Evolutionary conservation across 129 eudicot genomes (phyloP).

Genomic region (Artemisia tridentata): DNA sequence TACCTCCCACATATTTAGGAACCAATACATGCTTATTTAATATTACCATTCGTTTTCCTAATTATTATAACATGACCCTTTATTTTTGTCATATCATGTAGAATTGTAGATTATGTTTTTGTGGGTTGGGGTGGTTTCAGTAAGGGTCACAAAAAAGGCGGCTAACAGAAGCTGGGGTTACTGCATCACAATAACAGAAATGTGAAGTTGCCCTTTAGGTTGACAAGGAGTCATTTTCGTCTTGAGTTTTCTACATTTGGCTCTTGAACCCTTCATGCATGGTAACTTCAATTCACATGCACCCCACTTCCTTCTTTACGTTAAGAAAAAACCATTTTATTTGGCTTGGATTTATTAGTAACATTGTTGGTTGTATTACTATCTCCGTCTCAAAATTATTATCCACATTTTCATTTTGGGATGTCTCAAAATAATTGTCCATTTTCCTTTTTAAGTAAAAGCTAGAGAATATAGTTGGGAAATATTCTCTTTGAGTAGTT

Average conservation of each 20-base stretch:
- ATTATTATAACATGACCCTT: background rate
- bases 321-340: too few species aligned
- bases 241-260: constrained; percentile 15
- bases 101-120: background rate
- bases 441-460: too few species aligned
- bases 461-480: too few species aligned
- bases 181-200: constrained; percentile 12
- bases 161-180: constrained; percentile 8
- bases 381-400: too few species aligned
- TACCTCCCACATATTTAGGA: background rate
- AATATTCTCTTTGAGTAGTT: too few species aligned
- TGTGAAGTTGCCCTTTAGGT: constrained; percentile 19
- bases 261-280: background rate
- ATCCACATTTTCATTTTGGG: too few species aligned
- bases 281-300: constrained; percentile 9
- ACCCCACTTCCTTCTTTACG: too few species aligned
- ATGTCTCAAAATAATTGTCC: too few species aligned
- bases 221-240: constrained; percentile 22
- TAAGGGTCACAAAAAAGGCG: background rate
- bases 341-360: too few species aligned
- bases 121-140: constrained; percentile 1
- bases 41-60: background rate
- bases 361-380: too few species aligned
- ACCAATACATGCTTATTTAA: background rate
- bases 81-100: background rate